A percentile compares a stretch with the other conserved stretches of the same genome.
Conservation (phyloP, 1,139 yeast species). For the Zygoascus hellenicus region DNA sequence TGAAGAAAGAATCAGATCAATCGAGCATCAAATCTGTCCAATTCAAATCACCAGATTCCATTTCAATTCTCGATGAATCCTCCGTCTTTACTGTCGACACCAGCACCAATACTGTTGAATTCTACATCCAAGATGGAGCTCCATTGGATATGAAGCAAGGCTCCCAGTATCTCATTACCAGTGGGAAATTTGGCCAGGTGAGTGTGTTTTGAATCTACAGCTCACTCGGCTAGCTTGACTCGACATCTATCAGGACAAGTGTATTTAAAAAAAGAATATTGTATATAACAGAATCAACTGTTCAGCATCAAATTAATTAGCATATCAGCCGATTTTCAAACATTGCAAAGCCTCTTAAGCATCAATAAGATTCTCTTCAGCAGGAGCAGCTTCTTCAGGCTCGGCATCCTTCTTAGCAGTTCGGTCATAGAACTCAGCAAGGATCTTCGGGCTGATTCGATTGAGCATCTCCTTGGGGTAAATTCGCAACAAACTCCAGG, state of each 20-base stretch:
- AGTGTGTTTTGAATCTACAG: not conserved
- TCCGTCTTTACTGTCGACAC: constrained; percentile 5
- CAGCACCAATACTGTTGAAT: not conserved
- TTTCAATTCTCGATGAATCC: constrained; percentile 4
- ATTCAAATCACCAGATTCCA: constrained; percentile 1
- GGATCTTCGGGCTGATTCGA: constrained; percentile 96
- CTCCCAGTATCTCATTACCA: constrained; percentile 3
- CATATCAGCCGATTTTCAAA: not conserved
- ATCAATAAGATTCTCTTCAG: constrained; percentile 43
- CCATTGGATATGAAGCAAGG: constrained; percentile 4
- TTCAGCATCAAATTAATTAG: not conserved
- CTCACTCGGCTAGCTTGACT: no score
- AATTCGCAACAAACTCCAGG: constrained; percentile 96
- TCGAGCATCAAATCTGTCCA: constrained; percentile 2
- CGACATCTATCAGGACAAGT: no score
- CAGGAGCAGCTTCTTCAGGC: constrained; percentile 32
- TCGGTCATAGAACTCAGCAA: constrained; percentile 91
- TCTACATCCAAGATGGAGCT: constrained; percentile 1
- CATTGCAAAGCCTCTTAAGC: constrained; percentile 44
- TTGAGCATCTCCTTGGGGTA: constrained; percentile 98
- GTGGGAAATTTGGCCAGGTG: constrained; percentile 3
- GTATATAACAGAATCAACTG: not conserved
- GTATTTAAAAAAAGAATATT: not conserved
- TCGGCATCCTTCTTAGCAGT: constrained; percentile 40
- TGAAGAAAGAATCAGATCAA: constrained; percentile 6